phyloP scores from a whole-genome alignment of 768 basidiomycete species.

The Rhizopogon rudus region DNA sequence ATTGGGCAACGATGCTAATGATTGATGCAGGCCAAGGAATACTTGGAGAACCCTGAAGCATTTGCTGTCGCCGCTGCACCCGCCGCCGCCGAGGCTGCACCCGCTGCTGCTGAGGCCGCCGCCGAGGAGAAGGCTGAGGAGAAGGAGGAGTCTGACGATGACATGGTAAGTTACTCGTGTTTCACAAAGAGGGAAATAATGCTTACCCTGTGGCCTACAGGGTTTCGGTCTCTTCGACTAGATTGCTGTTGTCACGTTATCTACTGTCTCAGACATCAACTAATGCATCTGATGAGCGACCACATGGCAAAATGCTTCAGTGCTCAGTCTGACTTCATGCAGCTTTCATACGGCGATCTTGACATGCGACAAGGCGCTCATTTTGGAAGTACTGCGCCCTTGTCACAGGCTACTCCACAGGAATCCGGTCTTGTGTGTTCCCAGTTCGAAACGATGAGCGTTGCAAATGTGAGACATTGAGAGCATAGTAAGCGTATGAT shows the following conservation, averaged over 20 bases:
- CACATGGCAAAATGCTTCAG: neutral
- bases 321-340: too few relatives aligned
- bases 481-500: too few relatives aligned
- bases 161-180: slow-evolving; percentile 57
- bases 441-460: too few relatives aligned
- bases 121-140: slow-evolving; percentile 77
- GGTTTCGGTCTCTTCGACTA: slow-evolving; percentile 96
- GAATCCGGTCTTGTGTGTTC: too few relatives aligned
- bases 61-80: slow-evolving; percentile 79
- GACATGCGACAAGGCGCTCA: too few relatives aligned
- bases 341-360: too few relatives aligned
- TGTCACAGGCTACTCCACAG: too few relatives aligned
- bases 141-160: slow-evolving; percentile 83
- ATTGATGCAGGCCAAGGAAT: slow-evolving; percentile 76
- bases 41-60: slow-evolving; percentile 97
- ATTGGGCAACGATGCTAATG: slow-evolving; percentile 4
- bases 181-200: neutral
- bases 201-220: slow-evolving; percentile 31
- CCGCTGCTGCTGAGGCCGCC: slow-evolving; percentile 53
- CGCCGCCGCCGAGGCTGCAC: slow-evolving; percentile 43
- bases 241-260: slow-evolving; percentile 14
- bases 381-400: too few relatives aligned
- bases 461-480: too few relatives aligned
- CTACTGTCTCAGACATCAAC: slow-evolving; percentile 15
- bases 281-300: slow-evolving; percentile 15